Evolutionary conservation across 148 eudicot genomes (phyloP), one percentile per base, ranked within the genome.

Genomic region (Agrostemma githago): DNA sequence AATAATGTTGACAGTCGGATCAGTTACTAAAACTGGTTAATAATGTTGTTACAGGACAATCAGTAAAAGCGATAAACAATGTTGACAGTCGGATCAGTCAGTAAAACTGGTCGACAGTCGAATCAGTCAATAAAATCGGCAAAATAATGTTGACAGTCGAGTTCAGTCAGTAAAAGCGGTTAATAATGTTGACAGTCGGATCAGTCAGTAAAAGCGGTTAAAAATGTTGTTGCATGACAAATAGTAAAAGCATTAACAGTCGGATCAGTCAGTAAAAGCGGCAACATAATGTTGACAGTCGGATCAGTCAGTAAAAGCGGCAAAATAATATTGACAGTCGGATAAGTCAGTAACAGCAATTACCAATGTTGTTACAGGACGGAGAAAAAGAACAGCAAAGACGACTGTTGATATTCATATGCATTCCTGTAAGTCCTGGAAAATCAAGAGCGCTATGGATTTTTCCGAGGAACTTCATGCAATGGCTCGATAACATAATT

Each of bases 391-490:
- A 60, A 68, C 80, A 78, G 62, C 78, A 72, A 77, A 81, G 57
- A 73, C 68, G 80, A 37, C 78, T 85, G 39, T 78, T 89, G 66
- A 78, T 87, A 57, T 92, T 92, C 66, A 74, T 89, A 71, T 92
- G 96, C 70, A 74, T 92, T 72, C 98, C 98, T 41, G 96, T 92
- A 59, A 89, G 96, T 79, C 98, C 98, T 12, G 96, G 98, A 43
- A 84, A 84, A 53, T 89, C 96, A 80, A 79, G 98, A 76, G 61
- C 90, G 76, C 89, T 92, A 80, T 90, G 86, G 87, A 38, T 80
- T 12, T 84, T 88, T 64, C 97, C 96, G 0, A 83, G 96, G 73
- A 90, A 92, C 70, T 82, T 85, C 73, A 92, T 86, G 8, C 83
- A 88, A 60, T 89, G 90, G 97, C 67, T 88, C 38, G 92, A 92